Evolutionary conservation across 371 early-diverging fungal genomes (phyloP).

Genomic region (Mucor indicus): DNA sequence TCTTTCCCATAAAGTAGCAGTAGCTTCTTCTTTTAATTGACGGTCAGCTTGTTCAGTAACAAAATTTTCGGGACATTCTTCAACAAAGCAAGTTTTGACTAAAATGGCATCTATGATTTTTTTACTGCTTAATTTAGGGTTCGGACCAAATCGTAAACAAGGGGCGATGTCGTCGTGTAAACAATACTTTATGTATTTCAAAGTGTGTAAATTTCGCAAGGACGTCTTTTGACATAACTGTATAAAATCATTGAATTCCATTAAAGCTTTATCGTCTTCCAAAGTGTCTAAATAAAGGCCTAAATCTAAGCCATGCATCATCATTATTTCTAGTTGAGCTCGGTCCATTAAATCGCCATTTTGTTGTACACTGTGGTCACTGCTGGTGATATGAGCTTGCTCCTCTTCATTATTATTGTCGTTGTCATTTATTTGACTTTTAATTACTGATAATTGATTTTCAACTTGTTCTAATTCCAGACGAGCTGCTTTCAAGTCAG

Average conservation of each 20-base stretch:
- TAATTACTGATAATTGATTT: slow-evolving; percentile 62
- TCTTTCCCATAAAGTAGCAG: slow-evolving; percentile 50
- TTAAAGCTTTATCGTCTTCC: slow-evolving; percentile 58
- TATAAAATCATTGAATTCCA: slow-evolving; percentile 78
- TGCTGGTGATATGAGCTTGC: too few relatives aligned
- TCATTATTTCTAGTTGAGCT: slow-evolving; percentile 20
- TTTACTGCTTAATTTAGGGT: slow-evolving; percentile 59
- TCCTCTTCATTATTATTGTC: neutral
- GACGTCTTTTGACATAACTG: slow-evolving; percentile 51
- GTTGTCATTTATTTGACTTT: slow-evolving; percentile 17
- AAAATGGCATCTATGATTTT: slow-evolving; percentile 70
- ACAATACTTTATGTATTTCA: slow-evolving; percentile 72
- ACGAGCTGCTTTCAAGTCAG: slow-evolving; percentile 31
- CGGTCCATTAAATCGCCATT: slow-evolving; percentile 12
- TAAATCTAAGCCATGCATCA: slow-evolving; percentile 8
- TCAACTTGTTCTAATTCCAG: slow-evolving; percentile 51
- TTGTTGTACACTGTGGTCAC: too few relatives aligned
- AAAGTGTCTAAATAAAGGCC: slow-evolving; percentile 11
- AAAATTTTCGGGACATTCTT: slow-evolving; percentile 48
- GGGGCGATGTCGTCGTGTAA: slow-evolving; percentile 76
- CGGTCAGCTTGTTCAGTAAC: slow-evolving; percentile 22
- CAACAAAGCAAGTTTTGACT: slow-evolving; percentile 73
- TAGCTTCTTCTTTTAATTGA: slow-evolving; percentile 24
- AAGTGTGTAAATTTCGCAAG: slow-evolving; percentile 63
- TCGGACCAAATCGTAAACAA: slow-evolving; percentile 74